Base-by-base conservation (phyloP, 257 asterid genomes). In the Solanum ossicruentum region DNA sequence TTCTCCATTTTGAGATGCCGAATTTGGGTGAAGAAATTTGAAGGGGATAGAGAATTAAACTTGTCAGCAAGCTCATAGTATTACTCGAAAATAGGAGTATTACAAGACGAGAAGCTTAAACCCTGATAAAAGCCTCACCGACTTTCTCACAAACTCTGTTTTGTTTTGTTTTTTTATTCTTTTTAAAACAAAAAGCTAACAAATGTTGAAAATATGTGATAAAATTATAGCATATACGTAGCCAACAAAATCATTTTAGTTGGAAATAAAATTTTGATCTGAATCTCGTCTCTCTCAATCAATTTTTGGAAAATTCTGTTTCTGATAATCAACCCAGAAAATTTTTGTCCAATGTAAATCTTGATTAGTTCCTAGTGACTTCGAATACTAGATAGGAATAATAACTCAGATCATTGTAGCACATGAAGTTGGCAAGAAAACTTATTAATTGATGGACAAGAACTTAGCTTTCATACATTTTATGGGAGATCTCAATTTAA, bases 1-100 rank as follows among this genome's bases (percentile, higher is more conserved):
- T 86, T 86, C 67, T 92, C 92, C 88, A 85, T 85, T 85, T 43
- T 56, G 82, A 85, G 83, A 87, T n/a, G 87, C 81, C 36, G 52
- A 71, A 63, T 84, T 70, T 87, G 13, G 84, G 84, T 36, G 89
- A 83, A 47, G 84, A 77, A 28, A 83, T 84, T 36, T 92, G 89
- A 86, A 81, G 54, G 13, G 79, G 79, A n/a, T 41, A 18, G 17
- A 70, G 47, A 39, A 85, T 39, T 21, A 89, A 83, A 82, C 63
- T 87, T 66, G 83, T 84, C 71, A 75, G 63, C 78, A 92, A 81
- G 84, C 65, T 90, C 12, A 86, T 66, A 72, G 26, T 77, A 51
- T 49, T 77, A 77, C 45, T 26, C 17, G 82, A 52, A 51, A 26
- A 13, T 12, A 13, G 21, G 20, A 51, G 23, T 77, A 49, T 15